Conservation (phyloP, 2,329 filamentous ascomycete species). For the Verticillium nubilum region DNA sequence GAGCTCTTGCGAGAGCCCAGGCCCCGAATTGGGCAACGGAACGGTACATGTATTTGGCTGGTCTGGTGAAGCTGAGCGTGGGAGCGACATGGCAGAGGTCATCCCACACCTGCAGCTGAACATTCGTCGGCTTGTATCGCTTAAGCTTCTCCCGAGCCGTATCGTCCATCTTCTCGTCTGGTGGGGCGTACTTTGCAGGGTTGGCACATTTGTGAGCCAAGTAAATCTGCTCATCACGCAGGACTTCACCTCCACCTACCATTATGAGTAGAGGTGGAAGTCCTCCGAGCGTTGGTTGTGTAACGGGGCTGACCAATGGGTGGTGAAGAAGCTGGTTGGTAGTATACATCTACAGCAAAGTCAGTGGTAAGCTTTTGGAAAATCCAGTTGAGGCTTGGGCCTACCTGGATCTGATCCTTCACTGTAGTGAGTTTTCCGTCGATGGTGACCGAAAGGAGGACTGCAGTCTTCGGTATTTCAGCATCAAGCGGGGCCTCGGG, state of each 20-base stretch:
- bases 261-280: conserved; percentile 83
- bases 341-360: conserved; percentile 52
- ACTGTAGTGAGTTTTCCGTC: conserved; percentile 67
- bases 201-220: conserved; percentile 91
- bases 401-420: conserved; percentile 86
- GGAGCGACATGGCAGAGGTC: conserved; percentile 89
- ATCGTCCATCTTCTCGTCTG: conserved; percentile 57
- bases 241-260: conserved; percentile 79
- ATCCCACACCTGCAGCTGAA: conserved; percentile 95
- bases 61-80: conserved; percentile 91
- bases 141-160: conserved; percentile 53
- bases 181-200: conserved; percentile 69
- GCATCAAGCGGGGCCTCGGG: neutral
- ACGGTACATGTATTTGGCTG: conserved; percentile 93
- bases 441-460: conserved; percentile 57
- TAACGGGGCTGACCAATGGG: conserved; percentile 81
- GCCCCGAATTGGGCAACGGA: conserved; percentile 89
- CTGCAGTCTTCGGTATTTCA: conserved; percentile 17
- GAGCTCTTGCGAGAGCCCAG: conserved; percentile 81
- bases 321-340: conserved; percentile 82
- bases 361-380: conserved; percentile 7
- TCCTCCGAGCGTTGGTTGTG: conserved; percentile 85
- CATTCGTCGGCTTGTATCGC: conserved; percentile 76
- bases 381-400: conserved; percentile 5
- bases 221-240: conserved; percentile 93